Base-by-base conservation (phyloP, 306 rosid species). In the Acacia crassicarpa region DNA sequence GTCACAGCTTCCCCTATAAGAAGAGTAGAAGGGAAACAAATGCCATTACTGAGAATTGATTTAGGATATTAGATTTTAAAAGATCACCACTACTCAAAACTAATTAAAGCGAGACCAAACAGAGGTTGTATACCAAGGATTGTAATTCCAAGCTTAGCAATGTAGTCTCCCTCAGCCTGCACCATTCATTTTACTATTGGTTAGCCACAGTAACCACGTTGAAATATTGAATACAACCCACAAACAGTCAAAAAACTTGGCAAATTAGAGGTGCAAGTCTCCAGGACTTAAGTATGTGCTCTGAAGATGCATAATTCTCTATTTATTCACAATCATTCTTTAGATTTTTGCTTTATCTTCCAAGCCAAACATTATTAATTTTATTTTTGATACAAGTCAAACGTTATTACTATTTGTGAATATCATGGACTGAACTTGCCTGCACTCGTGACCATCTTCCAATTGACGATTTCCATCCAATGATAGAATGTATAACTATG, bases 401-500 rank as follows among this genome's bases (percentile, higher is more conserved):
- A 16, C 11, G 22, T 33, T 17, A 77, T 67, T 33, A 49, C 71
- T 77, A 23, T 75, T 77, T 67, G 20, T 66, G 71, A 66, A 32
- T 16, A 66, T 66, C 13, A 33, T 33, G 23, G 40, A 33, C 5
- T 22, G 35, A 84, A 86, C 97, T 87, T 89, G 87, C 99, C 96
- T 95, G 99, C 72, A 88, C 94, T 1, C 92, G 90, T 45, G 99
- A 93, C 99, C 99, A 93, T 90, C 89, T 91, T 63, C 99, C 99
- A 20, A 93, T 84, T 2, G 94, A 87, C 2, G 98, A 93, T 87
- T 95, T 95, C 99, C 99, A 95, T 65, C 99, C 98, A 78, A 95
- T 88, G 86, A 95, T 95, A 35, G 99, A 87, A 72, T 92, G 91
- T 80, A 88, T 88, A 49, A 93, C 92, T 5, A 93, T 91, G 10